Evolutionary conservation across 257 asterid species (phyloP).

Genomic region (Gynochthodes officinalis): DNA sequence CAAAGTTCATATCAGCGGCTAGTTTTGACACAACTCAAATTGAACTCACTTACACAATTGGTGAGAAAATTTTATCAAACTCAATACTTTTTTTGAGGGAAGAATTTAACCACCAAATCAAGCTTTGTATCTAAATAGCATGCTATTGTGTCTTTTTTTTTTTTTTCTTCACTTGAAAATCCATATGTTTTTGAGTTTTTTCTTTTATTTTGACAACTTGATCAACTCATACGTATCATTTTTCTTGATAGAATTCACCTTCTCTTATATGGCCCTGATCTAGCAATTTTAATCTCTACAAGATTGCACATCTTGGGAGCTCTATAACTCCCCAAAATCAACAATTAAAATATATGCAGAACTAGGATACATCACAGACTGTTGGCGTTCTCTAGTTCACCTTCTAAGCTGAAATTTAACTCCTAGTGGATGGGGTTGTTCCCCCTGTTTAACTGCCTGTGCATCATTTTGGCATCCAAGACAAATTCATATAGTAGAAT

Average conservation of each 20-base stretch:
- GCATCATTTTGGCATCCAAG: not conserved
- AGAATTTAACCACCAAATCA: too few relatives aligned
- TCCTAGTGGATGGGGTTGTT: not conserved
- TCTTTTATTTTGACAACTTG: not conserved
- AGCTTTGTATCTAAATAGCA: not conserved
- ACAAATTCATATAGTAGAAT: too few relatives aligned
- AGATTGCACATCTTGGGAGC: not conserved
- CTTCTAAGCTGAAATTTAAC: not conserved
- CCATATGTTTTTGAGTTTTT: not conserved
- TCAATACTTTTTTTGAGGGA: too few relatives aligned
- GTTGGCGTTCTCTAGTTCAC: not conserved
- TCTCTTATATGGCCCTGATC: too few relatives aligned
- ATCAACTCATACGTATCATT: not conserved
- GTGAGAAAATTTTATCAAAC: not conserved
- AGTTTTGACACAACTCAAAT: too few relatives aligned
- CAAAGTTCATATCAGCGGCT: too few relatives aligned
- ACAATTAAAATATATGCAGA: not conserved
- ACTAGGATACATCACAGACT: not conserved
- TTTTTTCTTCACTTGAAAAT: not conserved
- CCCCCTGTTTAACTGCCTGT: not conserved
- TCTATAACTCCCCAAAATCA: not conserved
- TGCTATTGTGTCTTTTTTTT: not conserved
- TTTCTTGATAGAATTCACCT: too few relatives aligned
- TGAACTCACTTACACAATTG: not conserved
- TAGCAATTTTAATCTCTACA: not conserved